Evolutionary conservation across 352 stramenopile species (phyloP).

Genomic region (Pythium coloratum): DNA sequence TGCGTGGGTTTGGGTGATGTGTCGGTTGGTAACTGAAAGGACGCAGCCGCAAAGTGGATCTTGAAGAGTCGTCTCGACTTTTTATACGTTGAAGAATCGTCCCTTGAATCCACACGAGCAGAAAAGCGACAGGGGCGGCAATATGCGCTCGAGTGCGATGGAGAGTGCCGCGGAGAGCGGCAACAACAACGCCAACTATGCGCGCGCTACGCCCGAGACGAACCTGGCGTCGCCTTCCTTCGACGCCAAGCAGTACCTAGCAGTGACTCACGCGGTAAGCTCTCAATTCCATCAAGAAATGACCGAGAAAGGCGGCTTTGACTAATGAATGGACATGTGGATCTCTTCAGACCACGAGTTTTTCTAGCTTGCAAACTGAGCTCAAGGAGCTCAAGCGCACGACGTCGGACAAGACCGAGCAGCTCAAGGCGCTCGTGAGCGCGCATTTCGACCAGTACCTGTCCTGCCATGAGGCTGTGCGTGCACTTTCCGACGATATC

Average conservation of each 20-base stretch:
- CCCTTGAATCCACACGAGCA: neutral
- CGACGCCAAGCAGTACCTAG: constrained; percentile 60
- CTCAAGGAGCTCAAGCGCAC: constrained; percentile 70
- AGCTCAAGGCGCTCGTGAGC: constrained; percentile 80
- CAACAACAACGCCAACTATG: constrained; percentile 11
- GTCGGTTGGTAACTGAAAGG: constrained; percentile 5
- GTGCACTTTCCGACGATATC: constrained; percentile 59
- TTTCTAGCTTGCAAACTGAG: constrained; percentile 54
- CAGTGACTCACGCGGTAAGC: constrained; percentile 60
- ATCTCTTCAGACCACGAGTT: constrained; percentile 53
- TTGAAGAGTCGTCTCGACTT: constrained; percentile 20
- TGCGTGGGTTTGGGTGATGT: too few species aligned
- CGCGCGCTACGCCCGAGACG: constrained; percentile 31
- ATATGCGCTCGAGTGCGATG: constrained; percentile 25
- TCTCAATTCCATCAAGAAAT: neutral
- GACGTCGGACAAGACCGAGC: constrained; percentile 82
- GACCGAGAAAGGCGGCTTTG: neutral
- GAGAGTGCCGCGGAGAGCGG: constrained; percentile 10
- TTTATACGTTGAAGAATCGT: too few species aligned
- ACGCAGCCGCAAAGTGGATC: constrained; percentile 6
- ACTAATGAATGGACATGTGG: neutral
- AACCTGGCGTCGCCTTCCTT: constrained; percentile 66
- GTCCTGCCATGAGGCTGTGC: constrained; percentile 78
- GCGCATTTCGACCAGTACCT: constrained; percentile 85
- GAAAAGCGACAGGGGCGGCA: neutral